Evolutionary conservation across 805 yeast genomes (phyloP).

Genomic region (Lipomyces sp.): DNA sequence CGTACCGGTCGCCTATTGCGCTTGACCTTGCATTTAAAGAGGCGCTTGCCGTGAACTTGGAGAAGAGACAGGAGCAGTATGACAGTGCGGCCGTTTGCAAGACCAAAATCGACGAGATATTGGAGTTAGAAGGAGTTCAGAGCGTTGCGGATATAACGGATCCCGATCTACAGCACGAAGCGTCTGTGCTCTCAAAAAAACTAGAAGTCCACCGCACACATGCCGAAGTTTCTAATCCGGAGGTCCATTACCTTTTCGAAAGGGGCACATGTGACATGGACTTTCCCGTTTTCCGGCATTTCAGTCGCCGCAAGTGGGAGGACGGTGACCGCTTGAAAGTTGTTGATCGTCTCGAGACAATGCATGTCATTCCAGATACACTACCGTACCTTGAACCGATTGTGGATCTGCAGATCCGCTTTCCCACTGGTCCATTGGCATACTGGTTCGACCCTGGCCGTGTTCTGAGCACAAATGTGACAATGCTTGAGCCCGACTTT

Average conservation of each 20-base stretch:
- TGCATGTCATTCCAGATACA: slow-evolving; percentile 88
- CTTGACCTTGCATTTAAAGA: slow-evolving; percentile 63
- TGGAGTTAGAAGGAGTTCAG: slow-evolving; percentile 4
- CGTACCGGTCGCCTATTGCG: slow-evolving; percentile 60
- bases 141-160: slow-evolving; percentile 4
- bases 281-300: slow-evolving; percentile 75
- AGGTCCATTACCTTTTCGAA: slow-evolving; percentile 65
- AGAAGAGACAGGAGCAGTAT: slow-evolving; percentile 32
- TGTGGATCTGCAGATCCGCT: slow-evolving; percentile 70
- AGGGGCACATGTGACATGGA: slow-evolving; percentile 57
- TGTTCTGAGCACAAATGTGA: slow-evolving; percentile 67
- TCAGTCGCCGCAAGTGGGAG: slow-evolving; percentile 71
- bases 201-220: slow-evolving; percentile 43
- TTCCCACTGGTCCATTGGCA: slow-evolving; percentile 57
- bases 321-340: slow-evolving; percentile 64
- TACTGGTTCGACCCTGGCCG: slow-evolving; percentile 79
- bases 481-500: slow-evolving; percentile 71
- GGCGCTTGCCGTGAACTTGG: slow-evolving; percentile 55
- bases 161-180: slow-evolving; percentile 4
- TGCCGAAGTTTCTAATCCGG: slow-evolving; percentile 80
- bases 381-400: slow-evolving; percentile 81
- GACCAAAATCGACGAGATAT: slow-evolving; percentile 11
- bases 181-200: not conserved
- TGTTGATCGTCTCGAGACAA: slow-evolving; percentile 88
- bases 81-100: slow-evolving; percentile 2